These are phyloP conservation scores for Scedosporium apiospermum DNA, from an alignment of 2,329 filamentous ascomycete species.

Conservation along the genomic window DNA sequence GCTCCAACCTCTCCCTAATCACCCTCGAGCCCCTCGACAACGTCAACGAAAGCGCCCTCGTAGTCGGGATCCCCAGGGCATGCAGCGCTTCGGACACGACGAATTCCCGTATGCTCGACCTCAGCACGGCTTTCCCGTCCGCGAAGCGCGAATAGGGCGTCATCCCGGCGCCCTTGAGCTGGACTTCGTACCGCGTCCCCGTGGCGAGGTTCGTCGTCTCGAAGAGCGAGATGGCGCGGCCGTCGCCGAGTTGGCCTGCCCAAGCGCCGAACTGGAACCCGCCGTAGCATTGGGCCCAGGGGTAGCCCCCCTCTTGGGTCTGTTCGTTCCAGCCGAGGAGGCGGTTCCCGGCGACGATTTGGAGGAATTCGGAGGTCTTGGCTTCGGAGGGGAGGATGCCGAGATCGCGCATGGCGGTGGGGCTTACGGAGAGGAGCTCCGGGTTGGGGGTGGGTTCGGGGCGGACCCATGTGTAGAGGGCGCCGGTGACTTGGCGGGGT, in stretches of 20 bases:
- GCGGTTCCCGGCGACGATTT: slow-evolving; percentile 72
- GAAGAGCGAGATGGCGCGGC: slow-evolving; percentile 87
- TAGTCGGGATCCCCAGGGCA: slow-evolving; percentile 76
- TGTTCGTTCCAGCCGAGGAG: slow-evolving; percentile 70
- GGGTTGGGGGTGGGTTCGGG: slow-evolving; percentile 64
- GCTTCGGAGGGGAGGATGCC: slow-evolving; percentile 62
- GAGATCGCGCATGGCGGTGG: slow-evolving; percentile 70
- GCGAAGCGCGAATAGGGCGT: slow-evolving; percentile 96
- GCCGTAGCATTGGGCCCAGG: slow-evolving; percentile 98
- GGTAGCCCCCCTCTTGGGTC: slow-evolving; percentile 63
- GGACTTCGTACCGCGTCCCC: slow-evolving; percentile 73
- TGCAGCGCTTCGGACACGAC: slow-evolving; percentile 84
- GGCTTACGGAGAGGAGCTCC: slow-evolving; percentile 74
- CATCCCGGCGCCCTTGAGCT: slow-evolving; percentile 86
- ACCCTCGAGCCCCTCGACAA: slow-evolving; percentile 66
- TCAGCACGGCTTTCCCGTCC: slow-evolving; percentile 85
- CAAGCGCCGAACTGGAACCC: slow-evolving; percentile 75
- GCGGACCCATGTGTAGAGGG: slow-evolving; percentile 83
- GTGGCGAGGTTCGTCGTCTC: slow-evolving; percentile 71
- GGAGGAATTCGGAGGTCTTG: slow-evolving; percentile 62
- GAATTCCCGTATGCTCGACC: slow-evolving; percentile 90
- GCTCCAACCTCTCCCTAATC: slow-evolving; percentile 69
- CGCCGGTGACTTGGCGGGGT: slow-evolving; percentile 75
- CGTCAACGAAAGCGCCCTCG: slow-evolving; percentile 75
- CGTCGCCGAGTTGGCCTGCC: slow-evolving; percentile 94